Conservation (phyloP, 1,284 basidiomycete genomes). For the Sparassis latifolia region DNA sequence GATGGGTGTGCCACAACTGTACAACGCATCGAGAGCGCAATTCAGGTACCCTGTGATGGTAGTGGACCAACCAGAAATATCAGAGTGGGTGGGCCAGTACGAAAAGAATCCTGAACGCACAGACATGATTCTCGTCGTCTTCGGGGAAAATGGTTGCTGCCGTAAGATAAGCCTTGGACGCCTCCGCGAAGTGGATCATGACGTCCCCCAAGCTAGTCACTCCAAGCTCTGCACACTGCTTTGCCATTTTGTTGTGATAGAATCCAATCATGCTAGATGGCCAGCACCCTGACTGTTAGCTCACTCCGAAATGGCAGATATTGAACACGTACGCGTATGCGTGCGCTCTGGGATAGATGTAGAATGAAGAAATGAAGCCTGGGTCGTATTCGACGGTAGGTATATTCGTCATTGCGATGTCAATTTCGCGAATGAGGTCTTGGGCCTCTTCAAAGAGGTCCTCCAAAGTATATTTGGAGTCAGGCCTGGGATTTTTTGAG, state of each 20-base stretch:
- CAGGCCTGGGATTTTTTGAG: slow-evolving; percentile 4
- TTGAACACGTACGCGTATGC: slow-evolving; percentile 28
- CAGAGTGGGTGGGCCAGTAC: not conserved
- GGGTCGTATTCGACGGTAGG: slow-evolving; percentile 13
- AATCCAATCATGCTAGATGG: no score
- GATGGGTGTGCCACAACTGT: slow-evolving; percentile 5
- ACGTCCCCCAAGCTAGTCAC: not conserved
- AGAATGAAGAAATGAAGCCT: slow-evolving; percentile 27
- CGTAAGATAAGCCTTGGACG: slow-evolving; percentile 22
- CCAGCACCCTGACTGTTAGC: no score
- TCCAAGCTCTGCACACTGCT: no score
- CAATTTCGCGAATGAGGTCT: slow-evolving; percentile 22
- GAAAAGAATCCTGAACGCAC: slow-evolving; percentile 9
- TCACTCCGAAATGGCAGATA: no score
- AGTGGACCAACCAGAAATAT: not conserved
- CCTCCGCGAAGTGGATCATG: slow-evolving; percentile 18
- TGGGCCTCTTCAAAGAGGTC: slow-evolving; percentile 24
- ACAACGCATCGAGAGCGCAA: slow-evolving; percentile 9
- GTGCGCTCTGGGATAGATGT: slow-evolving; percentile 30
- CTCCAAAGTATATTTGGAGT: slow-evolving; percentile 17
- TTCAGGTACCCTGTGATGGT: slow-evolving; percentile 11
- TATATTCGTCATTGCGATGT: slow-evolving; percentile 8
- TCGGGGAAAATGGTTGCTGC: slow-evolving; percentile 22
- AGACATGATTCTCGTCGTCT: slow-evolving; percentile 29
- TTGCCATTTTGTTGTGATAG: no score